Evolutionary conservation across 345 rosid species (phyloP).

Genomic region (Moricandia arvensis): DNA sequence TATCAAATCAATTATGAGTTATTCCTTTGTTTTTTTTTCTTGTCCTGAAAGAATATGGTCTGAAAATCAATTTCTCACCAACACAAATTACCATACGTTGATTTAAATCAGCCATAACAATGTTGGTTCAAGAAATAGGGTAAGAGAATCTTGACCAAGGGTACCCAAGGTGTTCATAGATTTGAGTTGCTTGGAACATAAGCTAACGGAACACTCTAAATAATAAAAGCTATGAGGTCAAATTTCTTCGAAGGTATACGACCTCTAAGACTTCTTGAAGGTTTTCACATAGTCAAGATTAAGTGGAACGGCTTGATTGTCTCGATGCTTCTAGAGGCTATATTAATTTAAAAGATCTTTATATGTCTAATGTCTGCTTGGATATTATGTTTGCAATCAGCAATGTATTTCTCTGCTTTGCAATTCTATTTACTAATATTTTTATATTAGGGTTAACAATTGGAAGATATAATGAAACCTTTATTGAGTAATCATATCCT

Average conservation of each 20-base stretch:
- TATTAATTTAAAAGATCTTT: not conserved
- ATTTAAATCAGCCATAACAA: not conserved
- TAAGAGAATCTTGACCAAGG: not conserved
- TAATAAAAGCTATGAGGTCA: not conserved
- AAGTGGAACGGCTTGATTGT: not conserved
- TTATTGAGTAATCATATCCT: too few species aligned
- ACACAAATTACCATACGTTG: not conserved
- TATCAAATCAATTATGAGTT: not conserved
- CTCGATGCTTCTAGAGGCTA: not conserved
- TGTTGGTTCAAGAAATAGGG: not conserved
- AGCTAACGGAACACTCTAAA: not conserved
- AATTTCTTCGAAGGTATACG: not conserved
- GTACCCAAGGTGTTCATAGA: not conserved
- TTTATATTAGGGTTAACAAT: too few species aligned
- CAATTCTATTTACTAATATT: too few species aligned
- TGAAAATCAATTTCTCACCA: not conserved
- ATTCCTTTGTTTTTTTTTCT: not conserved
- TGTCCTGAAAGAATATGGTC: not conserved
- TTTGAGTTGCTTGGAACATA: not conserved
- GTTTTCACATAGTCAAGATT: not conserved
- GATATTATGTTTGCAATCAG: too few species aligned
- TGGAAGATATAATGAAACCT: too few species aligned
- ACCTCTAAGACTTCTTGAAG: not conserved
- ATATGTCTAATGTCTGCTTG: too few species aligned
- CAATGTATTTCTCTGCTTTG: too few species aligned